Conservation (phyloP, 2,329 filamentous ascomycete species). For the Aspergillus sp. region DNA sequence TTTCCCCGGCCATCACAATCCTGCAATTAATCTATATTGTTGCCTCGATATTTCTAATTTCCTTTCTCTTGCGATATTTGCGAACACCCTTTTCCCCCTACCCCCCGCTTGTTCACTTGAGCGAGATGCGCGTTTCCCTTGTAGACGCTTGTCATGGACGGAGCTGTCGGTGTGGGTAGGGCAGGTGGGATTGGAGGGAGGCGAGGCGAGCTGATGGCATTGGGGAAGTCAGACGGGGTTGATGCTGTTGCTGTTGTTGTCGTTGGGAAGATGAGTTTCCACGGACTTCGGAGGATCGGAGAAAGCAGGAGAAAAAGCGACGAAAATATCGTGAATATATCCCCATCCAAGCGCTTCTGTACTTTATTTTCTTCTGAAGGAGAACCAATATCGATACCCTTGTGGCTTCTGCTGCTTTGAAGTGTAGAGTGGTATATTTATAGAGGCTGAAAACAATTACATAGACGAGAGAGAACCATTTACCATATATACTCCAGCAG, state of each 20-base stretch:
- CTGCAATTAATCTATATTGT: too few species aligned
- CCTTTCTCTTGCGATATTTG: conserved; percentile 18
- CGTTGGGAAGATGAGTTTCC: too few species aligned
- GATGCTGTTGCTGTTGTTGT: too few species aligned
- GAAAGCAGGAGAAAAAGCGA: conserved; percentile 11
- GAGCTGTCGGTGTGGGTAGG: conserved; percentile 5
- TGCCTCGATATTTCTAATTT: conserved; percentile 20
- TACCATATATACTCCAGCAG: too few species aligned
- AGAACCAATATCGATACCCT: conserved; percentile 30
- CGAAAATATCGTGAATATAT: background rate
- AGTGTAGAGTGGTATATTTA: background rate
- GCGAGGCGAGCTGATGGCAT: conserved; percentile 1
- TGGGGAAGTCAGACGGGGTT: too few species aligned
- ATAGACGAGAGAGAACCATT: too few species aligned
- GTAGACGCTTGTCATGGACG: conserved; percentile 7
- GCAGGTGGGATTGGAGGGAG: conserved; percentile 4
- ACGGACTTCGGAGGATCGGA: too few species aligned
- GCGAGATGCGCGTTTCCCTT: conserved; percentile 11
- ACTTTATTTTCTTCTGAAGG: conserved; percentile 19
- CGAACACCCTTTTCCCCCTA: conserved; percentile 12
- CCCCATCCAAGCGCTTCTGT: conserved; percentile 17
- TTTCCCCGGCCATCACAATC: conserved; percentile 4
- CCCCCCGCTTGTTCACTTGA: conserved; percentile 8
- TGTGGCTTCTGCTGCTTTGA: conserved; percentile 15
- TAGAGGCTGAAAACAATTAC: background rate